phyloP scores from a whole-genome alignment of 1,284 basidiomycete species.

The Anthracocystis setariae region DNA sequence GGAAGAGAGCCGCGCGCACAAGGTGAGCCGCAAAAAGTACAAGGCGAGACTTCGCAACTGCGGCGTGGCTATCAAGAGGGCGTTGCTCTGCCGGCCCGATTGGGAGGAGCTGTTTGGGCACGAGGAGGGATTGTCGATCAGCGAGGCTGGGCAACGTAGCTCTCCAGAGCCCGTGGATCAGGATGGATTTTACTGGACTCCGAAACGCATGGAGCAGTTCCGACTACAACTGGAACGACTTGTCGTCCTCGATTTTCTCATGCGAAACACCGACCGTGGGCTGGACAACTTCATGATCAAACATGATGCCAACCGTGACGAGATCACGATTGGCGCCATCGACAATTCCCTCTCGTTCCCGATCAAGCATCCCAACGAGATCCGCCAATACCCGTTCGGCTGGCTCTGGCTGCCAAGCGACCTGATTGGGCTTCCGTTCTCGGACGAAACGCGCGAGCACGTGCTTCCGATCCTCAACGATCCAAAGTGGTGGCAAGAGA shows the following conservation, averaged over 20 bases:
- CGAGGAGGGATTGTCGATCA: no score
- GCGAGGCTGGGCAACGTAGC: no score
- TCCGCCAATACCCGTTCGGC: constrained; percentile 89
- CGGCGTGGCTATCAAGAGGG: constrained; percentile 57
- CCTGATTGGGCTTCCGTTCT: constrained; percentile 77
- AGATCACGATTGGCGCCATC: constrained; percentile 80
- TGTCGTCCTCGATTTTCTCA: constrained; percentile 78
- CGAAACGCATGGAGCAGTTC: constrained; percentile 79
- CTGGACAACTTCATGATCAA: constrained; percentile 69
- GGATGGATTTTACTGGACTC: constrained; percentile 79
- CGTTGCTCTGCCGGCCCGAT: constrained; percentile 73
- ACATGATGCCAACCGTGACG: constrained; percentile 77
- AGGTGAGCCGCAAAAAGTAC: constrained; percentile 57
- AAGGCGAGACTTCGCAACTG: constrained; percentile 56
- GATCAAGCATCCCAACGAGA: constrained; percentile 78
- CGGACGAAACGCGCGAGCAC: constrained; percentile 80
- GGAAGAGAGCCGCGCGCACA: constrained; percentile 74
- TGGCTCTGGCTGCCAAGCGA: constrained; percentile 85
- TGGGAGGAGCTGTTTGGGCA: constrained; percentile 74
- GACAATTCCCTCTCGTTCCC: constrained; percentile 91
- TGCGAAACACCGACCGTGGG: constrained; percentile 78
- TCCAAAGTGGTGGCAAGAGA: constrained; percentile 89
- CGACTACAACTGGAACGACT: constrained; percentile 84
- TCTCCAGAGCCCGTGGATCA: neutral
- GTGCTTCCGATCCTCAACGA: constrained; percentile 83